Base-by-base conservation (phyloP, 2,329 filamentous ascomycete genomes). In the Acrocalymma vagum region DNA sequence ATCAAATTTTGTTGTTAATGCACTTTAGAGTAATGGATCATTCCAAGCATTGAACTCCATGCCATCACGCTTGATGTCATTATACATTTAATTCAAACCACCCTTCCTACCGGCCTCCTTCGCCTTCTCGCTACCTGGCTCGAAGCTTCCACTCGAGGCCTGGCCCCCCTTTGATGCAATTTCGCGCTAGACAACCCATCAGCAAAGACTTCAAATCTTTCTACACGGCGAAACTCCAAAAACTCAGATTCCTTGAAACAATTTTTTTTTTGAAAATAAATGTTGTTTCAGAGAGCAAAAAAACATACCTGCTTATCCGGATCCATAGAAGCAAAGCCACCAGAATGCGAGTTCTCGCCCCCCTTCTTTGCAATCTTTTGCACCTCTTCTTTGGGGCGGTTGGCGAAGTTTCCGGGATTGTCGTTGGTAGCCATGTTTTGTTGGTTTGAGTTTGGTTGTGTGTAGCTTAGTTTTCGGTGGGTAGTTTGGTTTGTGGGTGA, bases 161-260 rank as follows among this genome's bases (percentile, higher is more conserved):
- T 81, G 68, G 4, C 78, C 80, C 8, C 80, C 80, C 60, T 72
- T 69, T 9, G 79, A 82, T 2, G 80, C 79, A 43, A 83, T 81
- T 1, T 82, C 73, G 14, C 70, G 67, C 79, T 81, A 29, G 29
- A 11, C 14, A 16, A 31, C 7, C 15, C 33, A 17, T 51, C n/a
- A 45, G 37, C 15, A n/a, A n/a, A n/a, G n/a, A n/a, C n/a, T n/a
- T n/a, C n/a, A n/a, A n/a, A n/a, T n/a, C n/a, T n/a, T n/a, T n/a
- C n/a, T n/a, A n/a, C n/a, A n/a, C n/a, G n/a, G n/a, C n/a, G n/a
- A n/a, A n/a, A n/a, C n/a, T n/a, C n/a, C n/a, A n/a, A n/a, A n/a
- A n/a, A n/a, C n/a, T n/a, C n/a, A n/a, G n/a, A n/a, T n/a, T n/a
- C n/a, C n/a, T n/a, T n/a, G n/a, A n/a, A n/a, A n/a, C n/a, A n/a